These are phyloP conservation scores for Exophiala calicioides DNA, from an alignment of 2,329 filamentous ascomycete species.

Conservation along the genomic window DNA sequence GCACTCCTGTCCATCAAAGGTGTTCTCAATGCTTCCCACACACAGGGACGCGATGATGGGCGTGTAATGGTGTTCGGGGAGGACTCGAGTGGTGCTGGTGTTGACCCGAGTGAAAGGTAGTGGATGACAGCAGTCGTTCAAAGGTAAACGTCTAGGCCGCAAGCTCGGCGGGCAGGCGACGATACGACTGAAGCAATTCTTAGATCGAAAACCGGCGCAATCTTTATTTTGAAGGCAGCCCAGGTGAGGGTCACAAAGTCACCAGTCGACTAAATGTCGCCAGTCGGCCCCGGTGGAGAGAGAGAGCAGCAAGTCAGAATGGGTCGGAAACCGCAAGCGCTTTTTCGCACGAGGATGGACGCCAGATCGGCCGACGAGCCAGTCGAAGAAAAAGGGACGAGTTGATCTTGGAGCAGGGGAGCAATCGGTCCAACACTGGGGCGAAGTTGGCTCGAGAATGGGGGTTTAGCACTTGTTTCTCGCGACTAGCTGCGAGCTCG, in stretches of 20 bases:
- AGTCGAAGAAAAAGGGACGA: conserved; percentile 18
- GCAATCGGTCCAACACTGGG: conserved; percentile 23
- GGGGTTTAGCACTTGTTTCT: conserved; percentile 23
- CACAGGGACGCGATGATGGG: conserved; percentile 12
- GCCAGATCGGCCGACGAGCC: conserved; percentile 27
- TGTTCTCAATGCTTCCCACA: conserved; percentile 17
- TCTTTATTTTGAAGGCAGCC: conserved; percentile 30
- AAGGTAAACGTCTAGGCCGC: conserved; percentile 25
- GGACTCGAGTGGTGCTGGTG: conserved; percentile 18
- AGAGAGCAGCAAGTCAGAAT: conserved; percentile 19
- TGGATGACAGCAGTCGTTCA: conserved; percentile 27
- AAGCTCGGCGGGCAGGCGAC: conserved; percentile 27
- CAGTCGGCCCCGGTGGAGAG: conserved; percentile 23
- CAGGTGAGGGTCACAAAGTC: conserved; percentile 21
- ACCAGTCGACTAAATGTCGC: conserved; percentile 24
- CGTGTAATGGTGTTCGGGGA: conserved; percentile 11
- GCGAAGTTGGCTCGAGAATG: conserved; percentile 20
- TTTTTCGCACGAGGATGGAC: conserved; percentile 23
- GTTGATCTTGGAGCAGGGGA: conserved; percentile 28
- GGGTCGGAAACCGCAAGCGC: conserved; percentile 25
- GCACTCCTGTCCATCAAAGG: conserved; percentile 60
- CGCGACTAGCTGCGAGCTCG: conserved; percentile 24
- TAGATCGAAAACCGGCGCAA: conserved; percentile 30
- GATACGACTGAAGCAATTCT: conserved; percentile 31
- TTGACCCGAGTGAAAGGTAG: conserved; percentile 24